Base-by-base conservation (phyloP, 257 asterid genomes). In the Gentiana macrophylla region DNA sequence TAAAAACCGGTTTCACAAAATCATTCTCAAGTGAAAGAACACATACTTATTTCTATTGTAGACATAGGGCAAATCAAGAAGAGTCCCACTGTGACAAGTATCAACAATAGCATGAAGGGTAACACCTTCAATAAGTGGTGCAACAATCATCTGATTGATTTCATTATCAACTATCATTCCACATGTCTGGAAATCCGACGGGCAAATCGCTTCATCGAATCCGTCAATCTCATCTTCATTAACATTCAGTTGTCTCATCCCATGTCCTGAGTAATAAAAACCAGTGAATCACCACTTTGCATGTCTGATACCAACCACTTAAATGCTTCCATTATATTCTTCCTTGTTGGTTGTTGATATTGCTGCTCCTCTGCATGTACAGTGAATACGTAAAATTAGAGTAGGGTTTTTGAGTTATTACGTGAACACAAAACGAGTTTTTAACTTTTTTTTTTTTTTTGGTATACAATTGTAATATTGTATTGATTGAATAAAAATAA, bases 71-170 rank as follows among this genome's bases (percentile, higher is more conserved):
- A 82, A 72, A 67, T 79, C 90, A 59, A 82, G 81, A 47, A 74
- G 47, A 8, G 90, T 79, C 37, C 90, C 86, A 63, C 90, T 79
- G 59, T 79, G 85, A 76, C 90, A 82, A 2, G 90, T 70, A 57
- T 82, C 84, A 56, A 79, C 52, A 47, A 77, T 74, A 33, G 82
- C 86, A 36, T 79, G 90, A 38, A 82, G 83, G 60, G 65, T 79
- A 49, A 62, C 79, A 36, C 84, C 90, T 37, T n/a, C 55, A 49
- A 80, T 75, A 4, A 82, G 78, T 54, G 90, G 86, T 66, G 73
- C 72, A 51, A 82, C 86, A 10, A 76, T 72, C 41, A 84, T 77
- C 32, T 73, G 73, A 43, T 79, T 82, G 63, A 82, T 76, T 67
- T 82, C 86, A 52, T 82, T 82, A n/a, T 82, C 90, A 56, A 66